A percentile compares a stretch with the other conserved stretches of the same genome.
Conservation (phyloP, 1,139 yeast species). For the Geotrichum bryndzae region DNA sequence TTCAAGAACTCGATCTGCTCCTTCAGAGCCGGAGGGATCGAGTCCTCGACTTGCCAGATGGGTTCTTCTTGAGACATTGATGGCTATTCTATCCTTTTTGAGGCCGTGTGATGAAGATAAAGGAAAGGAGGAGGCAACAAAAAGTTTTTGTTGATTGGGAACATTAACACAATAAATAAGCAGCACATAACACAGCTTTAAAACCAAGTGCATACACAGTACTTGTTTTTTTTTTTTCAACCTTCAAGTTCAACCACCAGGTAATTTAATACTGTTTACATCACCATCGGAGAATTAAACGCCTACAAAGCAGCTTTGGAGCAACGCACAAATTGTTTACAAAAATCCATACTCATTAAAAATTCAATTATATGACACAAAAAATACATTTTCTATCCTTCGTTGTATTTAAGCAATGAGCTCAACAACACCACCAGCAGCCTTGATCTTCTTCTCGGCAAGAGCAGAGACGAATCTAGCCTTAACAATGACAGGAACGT, state of each 20-base stretch:
- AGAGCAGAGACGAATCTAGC: constrained; percentile 98
- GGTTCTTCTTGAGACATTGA: constrained; percentile 17
- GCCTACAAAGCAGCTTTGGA: neutral
- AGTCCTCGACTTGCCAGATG: constrained; percentile 17
- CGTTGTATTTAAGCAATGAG: constrained; percentile 72
- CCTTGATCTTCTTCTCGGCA: constrained; percentile 99
- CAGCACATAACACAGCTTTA: neutral
- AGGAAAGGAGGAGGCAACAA: neutral
- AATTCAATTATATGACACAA: neutral
- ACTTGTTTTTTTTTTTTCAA: no score
- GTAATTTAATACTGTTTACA: no score
- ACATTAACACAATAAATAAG: neutral
- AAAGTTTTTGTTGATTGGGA: neutral
- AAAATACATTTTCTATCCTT: neutral
- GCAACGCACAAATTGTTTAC: neutral
- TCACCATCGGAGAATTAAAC: neutral
- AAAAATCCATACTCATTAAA: neutral
- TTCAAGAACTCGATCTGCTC: constrained; percentile 12
- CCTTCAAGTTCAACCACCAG: neutral
- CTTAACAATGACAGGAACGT: constrained; percentile 97
- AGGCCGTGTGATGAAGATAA: neutral
- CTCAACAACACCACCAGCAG: constrained; percentile 99
- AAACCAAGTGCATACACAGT: neutral
- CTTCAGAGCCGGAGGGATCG: constrained; percentile 13
- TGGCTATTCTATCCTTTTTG: neutral